Base-by-base conservation (phyloP, 345 rosid species). In the Heritiera littoralis region DNA sequence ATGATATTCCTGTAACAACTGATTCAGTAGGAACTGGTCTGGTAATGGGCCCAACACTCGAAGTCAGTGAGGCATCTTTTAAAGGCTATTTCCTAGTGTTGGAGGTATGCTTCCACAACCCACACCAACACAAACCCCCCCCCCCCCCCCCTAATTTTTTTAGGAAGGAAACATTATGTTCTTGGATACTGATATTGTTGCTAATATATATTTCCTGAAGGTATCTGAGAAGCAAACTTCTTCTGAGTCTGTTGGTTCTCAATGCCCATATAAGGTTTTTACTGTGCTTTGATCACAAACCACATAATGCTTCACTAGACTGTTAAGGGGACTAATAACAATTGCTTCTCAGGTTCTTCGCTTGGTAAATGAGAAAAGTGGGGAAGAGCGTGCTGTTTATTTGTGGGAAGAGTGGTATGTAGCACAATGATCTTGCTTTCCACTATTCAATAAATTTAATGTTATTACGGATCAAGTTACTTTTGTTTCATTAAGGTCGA, bases 321-420 rank as follows among this genome's bases (percentile, higher is more conserved):
- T 76, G 60, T 83, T 46, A 86, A 79, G 59, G 30, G 35, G 30
- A 30, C 38, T 7, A 63, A 59, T 35, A 38, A n/a, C 64, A 54
- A 28, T 75, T 86, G 45, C 75, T 74, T 87, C 84, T 77, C 89
- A 96, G 99, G 98, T 89, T 83, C 95, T 96, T 87, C 95, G 97
- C 78, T 77, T 96, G 81, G 85, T 96, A 85, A 89, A 92, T 77
- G 99, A 96, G 88, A 87, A 82, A 85, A 89, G 87, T 81, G 99
- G 97, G 84, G 94, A 87, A 85, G 97, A 96, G 82, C 81, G 87
- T 49, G 86, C 91, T 64, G 91, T 96, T 75, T 89, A 79, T 81
- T 87, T 96, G 83, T 88, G 85, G 90, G 97, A 91, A 78, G 97
- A 94, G 79, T 96, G 99, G 99, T 96, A 83, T 46, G 82, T 72